A percentile compares a stretch with the other conserved stretches of the same genome.
These are phyloP conservation scores for Alternaria tenuissima DNA, from an alignment of 2,329 filamentous ascomycete genomes.

Conservation along the genomic window DNA sequence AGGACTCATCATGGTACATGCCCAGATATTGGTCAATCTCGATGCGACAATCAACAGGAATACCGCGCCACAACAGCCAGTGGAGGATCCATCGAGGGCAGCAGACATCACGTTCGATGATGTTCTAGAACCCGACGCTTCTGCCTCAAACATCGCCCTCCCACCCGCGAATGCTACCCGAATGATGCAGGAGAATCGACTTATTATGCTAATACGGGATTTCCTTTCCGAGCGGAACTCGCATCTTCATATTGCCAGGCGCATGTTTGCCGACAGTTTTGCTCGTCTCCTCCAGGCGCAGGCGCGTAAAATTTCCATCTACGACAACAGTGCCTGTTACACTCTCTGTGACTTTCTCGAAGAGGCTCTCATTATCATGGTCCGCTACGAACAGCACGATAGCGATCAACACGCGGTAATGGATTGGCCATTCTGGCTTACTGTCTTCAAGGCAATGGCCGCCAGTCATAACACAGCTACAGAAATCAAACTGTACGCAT, in stretches of 20 bases:
- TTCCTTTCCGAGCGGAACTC: slow-evolving; percentile 71
- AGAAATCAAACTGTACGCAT: slow-evolving; percentile 83
- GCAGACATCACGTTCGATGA: slow-evolving; percentile 72
- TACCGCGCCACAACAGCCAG: slow-evolving; percentile 49
- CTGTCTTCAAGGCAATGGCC: slow-evolving; percentile 80
- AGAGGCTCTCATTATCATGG: slow-evolving; percentile 74
- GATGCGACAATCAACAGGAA: slow-evolving; percentile 87
- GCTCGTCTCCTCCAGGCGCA: slow-evolving; percentile 75
- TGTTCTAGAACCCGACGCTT: slow-evolving; percentile 71
- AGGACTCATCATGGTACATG: slow-evolving; percentile 80
- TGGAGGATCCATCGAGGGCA: slow-evolving; percentile 47
- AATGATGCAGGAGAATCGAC: slow-evolving; percentile 86
- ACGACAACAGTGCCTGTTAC: slow-evolving; percentile 84
- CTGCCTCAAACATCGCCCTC: slow-evolving; percentile 68
- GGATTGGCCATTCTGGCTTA: slow-evolving; percentile 86
- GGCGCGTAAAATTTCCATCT: slow-evolving; percentile 78
- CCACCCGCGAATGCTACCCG: slow-evolving; percentile 75
- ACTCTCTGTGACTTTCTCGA: slow-evolving; percentile 92
- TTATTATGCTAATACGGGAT: slow-evolving; percentile 83
- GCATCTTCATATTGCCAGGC: slow-evolving; percentile 64
- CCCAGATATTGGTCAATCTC: slow-evolving; percentile 79
- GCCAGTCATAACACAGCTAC: slow-evolving; percentile 88
- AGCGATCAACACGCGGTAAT: slow-evolving; percentile 60
- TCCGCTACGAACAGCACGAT: slow-evolving; percentile 64
- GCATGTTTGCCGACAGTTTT: slow-evolving; percentile 80